phyloP scores from a whole-genome alignment of 2,329 filamentous ascomycete genomes.

The Stagonosporopsis cucurbitacearum region DNA sequence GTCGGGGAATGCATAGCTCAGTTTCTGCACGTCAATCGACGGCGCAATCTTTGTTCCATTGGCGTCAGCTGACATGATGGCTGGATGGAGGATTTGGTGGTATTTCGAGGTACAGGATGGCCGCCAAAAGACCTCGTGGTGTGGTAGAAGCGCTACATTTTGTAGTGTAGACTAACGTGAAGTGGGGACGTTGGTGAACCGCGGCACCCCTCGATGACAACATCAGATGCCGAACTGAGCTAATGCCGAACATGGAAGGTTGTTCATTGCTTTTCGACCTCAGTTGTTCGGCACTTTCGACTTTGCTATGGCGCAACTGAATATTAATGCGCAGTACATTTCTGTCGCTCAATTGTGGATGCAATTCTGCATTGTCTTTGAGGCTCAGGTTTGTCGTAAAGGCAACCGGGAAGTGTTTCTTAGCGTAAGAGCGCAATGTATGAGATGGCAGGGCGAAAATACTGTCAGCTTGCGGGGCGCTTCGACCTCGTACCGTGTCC shows the following conservation, averaged over 20 bases:
- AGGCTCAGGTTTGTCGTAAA: too few relatives aligned
- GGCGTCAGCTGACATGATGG: constrained; percentile 30
- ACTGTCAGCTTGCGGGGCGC: too few relatives aligned
- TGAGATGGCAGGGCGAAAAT: too few relatives aligned
- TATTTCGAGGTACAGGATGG: neutral
- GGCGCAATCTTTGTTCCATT: constrained; percentile 50
- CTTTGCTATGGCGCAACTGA: neutral
- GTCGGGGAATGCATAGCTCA: constrained; percentile 90
- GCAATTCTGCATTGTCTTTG: too few relatives aligned
- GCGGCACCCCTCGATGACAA: constrained; percentile 10
- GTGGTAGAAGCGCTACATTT: constrained; percentile 10
- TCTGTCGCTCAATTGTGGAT: too few relatives aligned
- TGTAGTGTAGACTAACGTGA: constrained; percentile 11
- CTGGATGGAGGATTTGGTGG: neutral
- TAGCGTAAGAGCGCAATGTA: too few relatives aligned
- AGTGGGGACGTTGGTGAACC: constrained; percentile 11
- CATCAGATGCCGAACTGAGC: constrained; percentile 16
- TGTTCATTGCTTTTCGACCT: neutral
- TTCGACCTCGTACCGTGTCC: too few relatives aligned
- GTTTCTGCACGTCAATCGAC: constrained; percentile 73
- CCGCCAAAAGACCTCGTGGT: neutral
- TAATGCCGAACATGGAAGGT: constrained; percentile 15
- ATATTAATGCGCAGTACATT: too few relatives aligned
- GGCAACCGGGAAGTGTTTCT: too few relatives aligned
- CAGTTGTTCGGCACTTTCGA: constrained; percentile 10